Evolutionary conservation across 176 grass and related monocot species (phyloP), one percentile per base, ranked within the genome.

Genomic region (Leersia perrieri): DNA sequence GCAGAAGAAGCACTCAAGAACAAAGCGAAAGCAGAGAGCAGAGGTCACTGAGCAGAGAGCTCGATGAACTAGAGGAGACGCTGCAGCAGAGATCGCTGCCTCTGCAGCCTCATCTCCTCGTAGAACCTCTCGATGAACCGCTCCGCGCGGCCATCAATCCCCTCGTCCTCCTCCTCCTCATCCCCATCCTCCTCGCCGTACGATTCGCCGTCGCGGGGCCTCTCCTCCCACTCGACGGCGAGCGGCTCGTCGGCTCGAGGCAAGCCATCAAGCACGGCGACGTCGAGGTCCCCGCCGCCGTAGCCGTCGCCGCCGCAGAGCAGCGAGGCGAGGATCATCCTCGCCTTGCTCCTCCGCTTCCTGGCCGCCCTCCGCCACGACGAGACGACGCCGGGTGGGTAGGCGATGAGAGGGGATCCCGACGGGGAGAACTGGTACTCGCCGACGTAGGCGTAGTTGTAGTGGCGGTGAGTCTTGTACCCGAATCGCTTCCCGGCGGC

Each of bases 361-460:
- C 49, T 88, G 63, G 72, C 39, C 58, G 75, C 51, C 27, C 29
- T 70, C 25, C 83, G 78, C 83, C 83, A 86, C 5, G 83, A 60
- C 5, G 83, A 72, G 70, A 81, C 33, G 70, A 81, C 33, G 20
- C 87, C 76, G 2, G 87, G 82, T 35, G 68, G 88, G 82, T 40
- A 49, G 14, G 28, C 71, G 60, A 94, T 81, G 33, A 97, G 83
- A 23, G 92, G 90, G 12, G 95, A 87, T 31, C 51, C 66, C 32
- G 86, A 93, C 9, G 95, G 95, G 1, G 95, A 95, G 88, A 95
- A 99, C 85, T 99, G 84, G 81, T 95, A 99, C 75, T 87, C 96
- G n/a, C 90, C 78, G 5, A 93, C 68, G 84, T 88, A 95, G 1
- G 84, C 86, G 67, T 95, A 91, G 88, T 85, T 91, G 88, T 95